Conservation (phyloP, 768 basidiomycete genomes). For the Amanita molliuscula region DNA sequence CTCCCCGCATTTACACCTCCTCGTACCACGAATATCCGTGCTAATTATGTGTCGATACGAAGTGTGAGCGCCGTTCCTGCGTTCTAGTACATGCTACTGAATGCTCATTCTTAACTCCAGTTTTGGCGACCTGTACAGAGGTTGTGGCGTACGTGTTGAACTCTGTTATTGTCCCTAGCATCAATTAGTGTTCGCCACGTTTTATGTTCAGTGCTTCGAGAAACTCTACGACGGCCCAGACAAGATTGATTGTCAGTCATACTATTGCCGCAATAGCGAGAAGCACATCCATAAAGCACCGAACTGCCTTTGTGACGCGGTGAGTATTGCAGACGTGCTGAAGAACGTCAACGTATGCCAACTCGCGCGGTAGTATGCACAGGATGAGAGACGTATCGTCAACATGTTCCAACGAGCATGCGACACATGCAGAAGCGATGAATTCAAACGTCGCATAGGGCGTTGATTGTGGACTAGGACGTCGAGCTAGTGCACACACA, state of each 20-base stretch:
- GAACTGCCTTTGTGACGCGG: constrained; percentile 44
- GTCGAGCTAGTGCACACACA: neutral
- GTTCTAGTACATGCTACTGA: neutral
- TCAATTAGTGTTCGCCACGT: constrained; percentile 7
- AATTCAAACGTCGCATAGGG: constrained; percentile 13
- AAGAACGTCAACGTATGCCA: neutral
- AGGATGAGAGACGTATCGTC: constrained; percentile 44
- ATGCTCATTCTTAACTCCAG: constrained; percentile 14
- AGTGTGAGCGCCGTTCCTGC: constrained; percentile 28
- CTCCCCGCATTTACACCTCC: constrained; percentile 7
- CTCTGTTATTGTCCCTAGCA: constrained; percentile 8
- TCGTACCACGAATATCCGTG: neutral
- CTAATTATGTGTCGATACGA: constrained; percentile 45
- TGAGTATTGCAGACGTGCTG: constrained; percentile 14
- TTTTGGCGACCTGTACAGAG: constrained; percentile 32
- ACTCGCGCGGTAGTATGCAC: constrained; percentile 18
- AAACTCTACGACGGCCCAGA: constrained; percentile 52
- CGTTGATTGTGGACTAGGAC: neutral
- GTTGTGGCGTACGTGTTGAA: constrained; percentile 25
- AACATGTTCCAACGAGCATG: constrained; percentile 62
- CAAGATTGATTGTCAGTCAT: constrained; percentile 41
- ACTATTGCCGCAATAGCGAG: constrained; percentile 41
- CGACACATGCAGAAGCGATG: constrained; percentile 38
- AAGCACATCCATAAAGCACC: constrained; percentile 52
- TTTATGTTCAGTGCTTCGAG: constrained; percentile 44